These are phyloP conservation scores for Acacia acuminata DNA, from an alignment of 306 rosid species.

Conservation along the genomic window DNA sequence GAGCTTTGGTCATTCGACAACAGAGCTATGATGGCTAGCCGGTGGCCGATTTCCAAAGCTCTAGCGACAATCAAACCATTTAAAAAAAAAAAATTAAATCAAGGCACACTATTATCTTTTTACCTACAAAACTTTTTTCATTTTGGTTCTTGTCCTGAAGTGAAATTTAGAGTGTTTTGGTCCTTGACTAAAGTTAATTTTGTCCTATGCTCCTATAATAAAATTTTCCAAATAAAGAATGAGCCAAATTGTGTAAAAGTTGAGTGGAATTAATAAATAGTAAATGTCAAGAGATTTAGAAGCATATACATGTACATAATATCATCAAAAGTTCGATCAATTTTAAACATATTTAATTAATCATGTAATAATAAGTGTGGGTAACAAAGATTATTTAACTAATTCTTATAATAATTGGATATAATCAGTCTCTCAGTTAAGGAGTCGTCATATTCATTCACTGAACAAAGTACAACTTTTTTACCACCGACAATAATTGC, in stretches of 20 bases:
- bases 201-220: no score
- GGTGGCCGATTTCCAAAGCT: no score
- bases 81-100: no score
- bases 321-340: neutral
- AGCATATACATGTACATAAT: no score
- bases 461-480: conserved; percentile 24
- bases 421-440: conserved; percentile 8
- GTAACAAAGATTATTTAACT: conserved; percentile 4
- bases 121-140: no score
- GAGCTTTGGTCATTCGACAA: no score
- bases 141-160: no score
- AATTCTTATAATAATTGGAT: neutral
- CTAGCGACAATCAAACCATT: no score
- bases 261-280: neutral
- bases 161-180: no score
- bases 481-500: conserved; percentile 40
- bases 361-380: neutral
- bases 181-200: no score
- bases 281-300: neutral
- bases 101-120: no score
- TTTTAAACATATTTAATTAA: neutral
- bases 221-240: neutral
- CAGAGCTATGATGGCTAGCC: no score
- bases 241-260: neutral
- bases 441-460: conserved; percentile 14